These are phyloP conservation scores for Fusarium succisae DNA, from an alignment of 2,329 filamentous ascomycete species.

Conservation along the genomic window DNA sequence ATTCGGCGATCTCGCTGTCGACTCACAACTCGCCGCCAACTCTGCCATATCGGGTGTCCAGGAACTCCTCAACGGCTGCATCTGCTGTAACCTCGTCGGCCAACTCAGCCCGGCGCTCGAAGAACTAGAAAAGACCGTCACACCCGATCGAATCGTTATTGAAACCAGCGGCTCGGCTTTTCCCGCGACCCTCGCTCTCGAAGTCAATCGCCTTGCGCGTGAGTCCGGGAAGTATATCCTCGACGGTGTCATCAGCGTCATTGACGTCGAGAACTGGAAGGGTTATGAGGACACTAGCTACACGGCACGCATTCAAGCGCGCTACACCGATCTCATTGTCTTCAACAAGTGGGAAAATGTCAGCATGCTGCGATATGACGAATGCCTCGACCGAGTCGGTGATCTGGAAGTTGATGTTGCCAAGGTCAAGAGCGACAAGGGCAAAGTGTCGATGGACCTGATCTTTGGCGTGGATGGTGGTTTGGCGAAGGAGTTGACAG, in stretches of 20 bases:
- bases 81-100: constrained; percentile 98
- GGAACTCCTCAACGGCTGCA: constrained; percentile 95
- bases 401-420: constrained; percentile 84
- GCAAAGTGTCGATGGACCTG: constrained; percentile 79
- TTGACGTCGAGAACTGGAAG: constrained; percentile 95
- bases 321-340: constrained; percentile 89
- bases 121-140: constrained; percentile 68
- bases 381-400: constrained; percentile 79
- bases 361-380: constrained; percentile 77
- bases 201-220: constrained; percentile 82
- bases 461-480: constrained; percentile 90
- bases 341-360: constrained; percentile 93
- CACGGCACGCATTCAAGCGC: constrained; percentile 87
- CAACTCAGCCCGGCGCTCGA: constrained; percentile 83
- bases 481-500: constrained; percentile 67
- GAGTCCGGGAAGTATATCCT: constrained; percentile 76
- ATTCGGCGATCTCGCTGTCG: constrained; percentile 93
- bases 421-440: constrained; percentile 85
- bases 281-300: constrained; percentile 92
- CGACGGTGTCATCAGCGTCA: constrained; percentile 88
- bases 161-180: constrained; percentile 92
- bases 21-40: constrained; percentile 87
- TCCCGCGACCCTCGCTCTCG: constrained; percentile 89
- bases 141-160: constrained; percentile 87
- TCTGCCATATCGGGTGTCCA: constrained; percentile 87